These are phyloP conservation scores for Gossypium arboreum DNA, from an alignment of 345 rosid genomes.

Conservation along the genomic window DNA sequence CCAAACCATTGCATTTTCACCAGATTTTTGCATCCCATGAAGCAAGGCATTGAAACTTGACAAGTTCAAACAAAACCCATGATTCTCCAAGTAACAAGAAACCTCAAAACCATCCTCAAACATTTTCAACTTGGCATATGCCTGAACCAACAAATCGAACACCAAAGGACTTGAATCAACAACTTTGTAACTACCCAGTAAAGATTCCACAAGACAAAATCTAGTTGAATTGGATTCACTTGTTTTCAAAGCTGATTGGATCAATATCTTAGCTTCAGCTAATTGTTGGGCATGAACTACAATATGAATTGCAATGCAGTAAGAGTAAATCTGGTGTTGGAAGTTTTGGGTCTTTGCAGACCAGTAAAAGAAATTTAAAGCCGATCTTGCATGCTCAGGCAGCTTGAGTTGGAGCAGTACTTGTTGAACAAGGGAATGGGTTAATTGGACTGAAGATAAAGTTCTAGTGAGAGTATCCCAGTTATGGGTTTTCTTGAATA, in stretches of 20 bases:
- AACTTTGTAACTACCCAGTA: slow-evolving; percentile 42
- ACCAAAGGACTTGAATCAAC: slow-evolving; percentile 44
- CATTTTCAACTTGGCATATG: slow-evolving; percentile 57
- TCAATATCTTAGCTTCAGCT: slow-evolving; percentile 58
- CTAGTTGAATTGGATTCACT: slow-evolving; percentile 17
- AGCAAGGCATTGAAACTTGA: slow-evolving; percentile 53
- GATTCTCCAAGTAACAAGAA: slow-evolving; percentile 41
- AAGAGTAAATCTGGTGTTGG: slow-evolving; percentile 45
- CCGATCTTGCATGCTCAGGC: slow-evolving; percentile 58
- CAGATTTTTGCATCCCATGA: slow-evolving; percentile 54
- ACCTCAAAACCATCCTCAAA: slow-evolving; percentile 56
- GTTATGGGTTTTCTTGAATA: slow-evolving; percentile 33
- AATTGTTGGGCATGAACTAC: slow-evolving; percentile 49
- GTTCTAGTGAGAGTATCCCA: slow-evolving; percentile 56
- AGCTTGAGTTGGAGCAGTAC: slow-evolving; percentile 61
- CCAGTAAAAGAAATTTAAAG: slow-evolving; percentile 78
- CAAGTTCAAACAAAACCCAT: slow-evolving; percentile 49
- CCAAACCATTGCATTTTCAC: slow-evolving; percentile 50
- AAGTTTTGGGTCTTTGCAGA: slow-evolving; percentile 41
- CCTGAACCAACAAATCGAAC: slow-evolving; percentile 64
- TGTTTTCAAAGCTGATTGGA: slow-evolving; percentile 49
- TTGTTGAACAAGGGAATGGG: slow-evolving; percentile 33
- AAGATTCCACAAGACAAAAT: slow-evolving; percentile 39
- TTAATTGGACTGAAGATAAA: slow-evolving; percentile 34
- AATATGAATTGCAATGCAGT: slow-evolving; percentile 53